These are phyloP conservation scores for Ganoderma multipileum DNA, from an alignment of 1,284 basidiomycete genomes.

Conservation along the genomic window DNA sequence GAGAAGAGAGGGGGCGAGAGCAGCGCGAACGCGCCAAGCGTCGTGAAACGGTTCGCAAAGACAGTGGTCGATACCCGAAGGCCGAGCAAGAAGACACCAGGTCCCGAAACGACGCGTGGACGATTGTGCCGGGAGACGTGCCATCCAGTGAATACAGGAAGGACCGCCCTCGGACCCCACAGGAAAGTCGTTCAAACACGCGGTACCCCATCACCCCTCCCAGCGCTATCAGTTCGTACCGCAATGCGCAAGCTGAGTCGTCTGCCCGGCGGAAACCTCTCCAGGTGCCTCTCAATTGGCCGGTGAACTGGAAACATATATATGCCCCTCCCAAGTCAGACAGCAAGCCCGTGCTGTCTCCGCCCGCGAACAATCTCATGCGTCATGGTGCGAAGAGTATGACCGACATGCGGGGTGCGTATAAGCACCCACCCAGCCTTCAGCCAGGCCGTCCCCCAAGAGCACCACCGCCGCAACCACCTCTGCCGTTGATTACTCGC, in stretches of 20 bases:
- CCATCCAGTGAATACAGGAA: conserved; percentile 37
- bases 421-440: conserved; percentile 44
- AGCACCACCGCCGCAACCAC: conserved; percentile 21
- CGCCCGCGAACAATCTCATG: conserved; percentile 30
- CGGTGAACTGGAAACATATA: conserved; percentile 58
- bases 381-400: conserved; percentile 58
- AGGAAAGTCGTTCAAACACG: conserved; percentile 35
- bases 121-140: conserved; percentile 46
- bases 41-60: conserved; percentile 20
- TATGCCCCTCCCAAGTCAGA: conserved; percentile 35
- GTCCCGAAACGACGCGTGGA: conserved; percentile 49
- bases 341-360: conserved; percentile 27
- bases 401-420: conserved; percentile 55
- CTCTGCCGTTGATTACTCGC: conserved; percentile 29
- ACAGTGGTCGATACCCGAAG: conserved; percentile 22
- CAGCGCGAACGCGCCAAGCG: conserved; percentile 21
- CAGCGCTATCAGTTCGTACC: conserved; percentile 28
- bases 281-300: conserved; percentile 51
- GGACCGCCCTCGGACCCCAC: conserved; percentile 41
- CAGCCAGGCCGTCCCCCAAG: conserved; percentile 41
- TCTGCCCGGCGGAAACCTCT: conserved; percentile 31
- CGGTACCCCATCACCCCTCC: conserved; percentile 22
- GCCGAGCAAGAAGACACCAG: conserved; percentile 26
- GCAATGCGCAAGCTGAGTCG: conserved; percentile 41
- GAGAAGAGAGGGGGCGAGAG: conserved; percentile 31